Percentiles rank a stretch among this genome's conserved stretches.
Evolutionary conservation across 805 yeast species (phyloP).

Genomic region (Pichia phayaonensis): DNA sequence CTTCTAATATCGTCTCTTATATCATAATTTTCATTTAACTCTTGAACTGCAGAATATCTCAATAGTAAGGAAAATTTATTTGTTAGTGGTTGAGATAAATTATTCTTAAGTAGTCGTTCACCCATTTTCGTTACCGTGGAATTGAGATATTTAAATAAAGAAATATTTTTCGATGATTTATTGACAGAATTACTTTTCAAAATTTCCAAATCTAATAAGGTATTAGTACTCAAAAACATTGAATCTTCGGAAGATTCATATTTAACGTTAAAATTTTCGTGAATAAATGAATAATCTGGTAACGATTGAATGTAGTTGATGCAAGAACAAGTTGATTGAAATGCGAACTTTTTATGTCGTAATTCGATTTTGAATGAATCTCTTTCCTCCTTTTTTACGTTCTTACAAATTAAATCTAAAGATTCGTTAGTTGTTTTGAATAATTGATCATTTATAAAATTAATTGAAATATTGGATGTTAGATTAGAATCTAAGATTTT

Average conservation of each 20-base stretch:
- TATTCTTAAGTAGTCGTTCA: slow-evolving; percentile 31
- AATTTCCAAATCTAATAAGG: slow-evolving; percentile 33
- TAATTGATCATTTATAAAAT: slow-evolving; percentile 18
- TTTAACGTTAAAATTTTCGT: slow-evolving; percentile 29
- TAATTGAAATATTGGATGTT: slow-evolving; percentile 14
- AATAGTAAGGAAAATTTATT: slow-evolving; percentile 28
- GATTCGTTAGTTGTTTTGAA: slow-evolving; percentile 18
- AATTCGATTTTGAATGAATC: slow-evolving; percentile 21
- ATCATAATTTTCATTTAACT: slow-evolving; percentile 21
- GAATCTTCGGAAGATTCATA: slow-evolving; percentile 33
- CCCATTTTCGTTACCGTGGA: slow-evolving; percentile 42
- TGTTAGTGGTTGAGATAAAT: slow-evolving; percentile 41
- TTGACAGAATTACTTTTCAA: slow-evolving; percentile 26
- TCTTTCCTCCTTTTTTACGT: slow-evolving; percentile 11
- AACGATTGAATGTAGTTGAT: slow-evolving; percentile 18
- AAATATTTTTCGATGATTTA: slow-evolving; percentile 18
- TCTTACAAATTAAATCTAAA: slow-evolving; percentile 5
- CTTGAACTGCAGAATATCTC: slow-evolving; percentile 33
- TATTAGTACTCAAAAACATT: slow-evolving; percentile 35
- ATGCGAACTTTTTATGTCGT: slow-evolving; percentile 24
- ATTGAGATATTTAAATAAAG: slow-evolving; percentile 32
- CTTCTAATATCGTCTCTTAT: slow-evolving; percentile 14
- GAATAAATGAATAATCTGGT: slow-evolving; percentile 14
- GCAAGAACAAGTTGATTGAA: slow-evolving; percentile 30
- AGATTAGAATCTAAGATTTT: slow-evolving; percentile 28